These are phyloP conservation scores for Helichrysum umbraculigerum DNA, from an alignment of 129 eudicot species.

Conservation along the genomic window DNA sequence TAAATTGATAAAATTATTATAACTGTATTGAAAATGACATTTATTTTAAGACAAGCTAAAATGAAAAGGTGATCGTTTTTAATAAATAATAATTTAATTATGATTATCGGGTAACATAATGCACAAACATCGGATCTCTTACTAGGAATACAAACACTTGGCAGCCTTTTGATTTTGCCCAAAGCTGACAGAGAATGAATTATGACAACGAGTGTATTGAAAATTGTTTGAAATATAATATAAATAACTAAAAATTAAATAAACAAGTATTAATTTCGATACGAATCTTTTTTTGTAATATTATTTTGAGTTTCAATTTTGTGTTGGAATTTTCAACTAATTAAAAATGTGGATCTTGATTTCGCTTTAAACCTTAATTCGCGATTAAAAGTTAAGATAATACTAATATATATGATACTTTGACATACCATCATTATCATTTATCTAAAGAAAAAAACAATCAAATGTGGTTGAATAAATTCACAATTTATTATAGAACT, in stretches of 20 bases:
- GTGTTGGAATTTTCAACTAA: conserved; percentile 39
- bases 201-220: conserved; percentile 9
- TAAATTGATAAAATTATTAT: too few relatives aligned
- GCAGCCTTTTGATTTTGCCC: conserved; percentile 5
- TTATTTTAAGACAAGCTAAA: too few relatives aligned
- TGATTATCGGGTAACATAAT: not conserved
- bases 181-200: conserved; percentile 31
- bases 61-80: too few relatives aligned
- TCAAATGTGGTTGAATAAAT: too few relatives aligned
- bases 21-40: too few relatives aligned
- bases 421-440: too few relatives aligned
- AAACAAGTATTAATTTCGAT: not conserved
- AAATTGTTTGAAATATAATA: not conserved
- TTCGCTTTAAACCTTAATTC: conserved; percentile 26
- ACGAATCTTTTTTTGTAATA: conserved; percentile 22
- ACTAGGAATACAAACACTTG: not conserved
- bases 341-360: conserved; percentile 43
- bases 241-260: too few relatives aligned
- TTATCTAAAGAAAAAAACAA: too few relatives aligned
- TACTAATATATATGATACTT: too few relatives aligned
- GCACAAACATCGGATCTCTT: conserved; percentile 19
- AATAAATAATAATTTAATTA: too few relatives aligned
- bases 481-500: too few relatives aligned
- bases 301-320: not conserved
- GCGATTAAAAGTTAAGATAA: conserved; percentile 17